Conservation (phyloP, 2,329 filamentous ascomycete species). For the Acrocalymma vagum region DNA sequence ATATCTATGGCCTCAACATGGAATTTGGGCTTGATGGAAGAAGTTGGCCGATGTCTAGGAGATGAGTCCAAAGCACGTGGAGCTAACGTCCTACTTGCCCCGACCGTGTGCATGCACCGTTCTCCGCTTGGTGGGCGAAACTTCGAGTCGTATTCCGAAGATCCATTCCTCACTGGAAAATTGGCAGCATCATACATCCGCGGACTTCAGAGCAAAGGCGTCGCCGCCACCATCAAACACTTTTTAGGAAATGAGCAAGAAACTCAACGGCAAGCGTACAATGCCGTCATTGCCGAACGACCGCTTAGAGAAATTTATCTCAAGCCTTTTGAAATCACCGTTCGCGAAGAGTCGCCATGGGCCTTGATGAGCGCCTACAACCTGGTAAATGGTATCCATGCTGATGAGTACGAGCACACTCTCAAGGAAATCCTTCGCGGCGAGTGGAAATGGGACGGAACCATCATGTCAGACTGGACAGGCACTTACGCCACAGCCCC, state of each 20-base stretch:
- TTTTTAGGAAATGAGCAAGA: constrained; percentile 80
- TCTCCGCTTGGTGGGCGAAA: constrained; percentile 85
- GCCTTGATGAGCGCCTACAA: constrained; percentile 76
- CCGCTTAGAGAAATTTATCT: constrained; percentile 75
- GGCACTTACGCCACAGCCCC: constrained; percentile 50
- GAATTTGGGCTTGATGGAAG: constrained; percentile 74
- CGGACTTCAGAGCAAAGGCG: constrained; percentile 75
- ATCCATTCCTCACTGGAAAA: constrained; percentile 78
- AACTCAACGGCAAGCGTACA: constrained; percentile 70
- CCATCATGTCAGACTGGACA: constrained; percentile 54
- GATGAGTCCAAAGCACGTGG: constrained; percentile 77
- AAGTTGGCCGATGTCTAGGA: constrained; percentile 76
- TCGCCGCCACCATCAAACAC: constrained; percentile 82
- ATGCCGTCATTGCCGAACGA: constrained; percentile 71
- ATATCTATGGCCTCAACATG: constrained; percentile 82
- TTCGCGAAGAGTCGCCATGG: constrained; percentile 73
- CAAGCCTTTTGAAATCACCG: constrained; percentile 77
- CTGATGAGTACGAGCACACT: constrained; percentile 47
- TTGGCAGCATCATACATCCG: constrained; percentile 76
- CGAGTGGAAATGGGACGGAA: constrained; percentile 53
- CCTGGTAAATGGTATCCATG: constrained; percentile 67
- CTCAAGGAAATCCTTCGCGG: constrained; percentile 54
- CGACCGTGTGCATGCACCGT: constrained; percentile 83
- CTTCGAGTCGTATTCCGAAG: constrained; percentile 88
- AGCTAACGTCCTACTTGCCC: constrained; percentile 76